Evolutionary conservation across 2,329 filamentous ascomycete genomes (phyloP).

Genomic region (Trichoderma atroviride): DNA sequence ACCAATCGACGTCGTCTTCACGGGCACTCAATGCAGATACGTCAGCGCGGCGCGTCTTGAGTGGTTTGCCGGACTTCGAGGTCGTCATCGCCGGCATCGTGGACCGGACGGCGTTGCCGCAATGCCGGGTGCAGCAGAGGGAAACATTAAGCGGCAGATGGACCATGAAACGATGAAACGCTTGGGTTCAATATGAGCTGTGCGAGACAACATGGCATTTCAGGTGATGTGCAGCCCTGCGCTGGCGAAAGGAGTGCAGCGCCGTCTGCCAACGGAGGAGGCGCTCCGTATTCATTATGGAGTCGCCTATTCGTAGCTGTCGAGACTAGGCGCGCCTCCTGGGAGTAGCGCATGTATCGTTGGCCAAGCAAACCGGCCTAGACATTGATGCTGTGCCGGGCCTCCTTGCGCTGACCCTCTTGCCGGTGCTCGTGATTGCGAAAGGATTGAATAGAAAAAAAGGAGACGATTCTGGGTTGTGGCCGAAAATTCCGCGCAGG

Average conservation of each 20-base stretch:
- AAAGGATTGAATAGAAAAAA: background rate
- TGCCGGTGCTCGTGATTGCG: background rate
- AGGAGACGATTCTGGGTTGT: background rate
- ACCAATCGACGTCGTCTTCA: background rate
- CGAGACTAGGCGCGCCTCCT: background rate
- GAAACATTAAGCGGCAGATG: slow-evolving; percentile 3
- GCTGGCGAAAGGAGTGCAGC: background rate
- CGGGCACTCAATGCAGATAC: background rate
- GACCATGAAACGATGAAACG: slow-evolving; percentile 8
- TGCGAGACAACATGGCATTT: background rate
- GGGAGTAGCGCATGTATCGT: background rate
- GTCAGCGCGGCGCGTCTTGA: background rate
- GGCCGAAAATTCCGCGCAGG: slow-evolving; percentile 13
- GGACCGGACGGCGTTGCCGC: slow-evolving; percentile 17
- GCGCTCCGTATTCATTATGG: background rate
- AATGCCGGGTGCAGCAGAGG: slow-evolving; percentile 10
- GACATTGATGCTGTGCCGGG: slow-evolving; percentile 5
- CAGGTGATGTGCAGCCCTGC: background rate
- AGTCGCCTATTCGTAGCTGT: background rate
- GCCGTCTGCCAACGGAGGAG: background rate
- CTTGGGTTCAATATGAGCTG: background rate
- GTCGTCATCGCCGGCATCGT: slow-evolving; percentile 21
- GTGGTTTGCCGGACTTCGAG: slow-evolving; percentile 2
- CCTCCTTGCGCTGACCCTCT: slow-evolving; percentile 9
- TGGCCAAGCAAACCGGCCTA: background rate